Base-by-base conservation (phyloP, 192 early-diverging fungal genomes). In the Umbelopsis vinacea region DNA sequence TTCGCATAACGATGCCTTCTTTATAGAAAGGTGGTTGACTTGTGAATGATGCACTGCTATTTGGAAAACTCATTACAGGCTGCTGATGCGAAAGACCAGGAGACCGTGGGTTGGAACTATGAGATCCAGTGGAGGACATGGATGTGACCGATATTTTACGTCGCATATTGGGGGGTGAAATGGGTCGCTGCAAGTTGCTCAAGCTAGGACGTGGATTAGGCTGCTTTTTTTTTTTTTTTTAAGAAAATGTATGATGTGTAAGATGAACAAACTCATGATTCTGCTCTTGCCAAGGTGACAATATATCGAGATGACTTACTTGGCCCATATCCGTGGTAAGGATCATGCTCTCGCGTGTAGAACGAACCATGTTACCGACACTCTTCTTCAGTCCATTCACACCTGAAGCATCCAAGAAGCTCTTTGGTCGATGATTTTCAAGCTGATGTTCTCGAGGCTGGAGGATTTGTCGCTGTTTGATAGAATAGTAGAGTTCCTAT, bases 1-100 rank as follows among this genome's bases (percentile, higher is more conserved):
- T 98, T 54, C 95, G 86, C 74, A 94, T 89, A 37, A 98, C 84
- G 15, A 94, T 80, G n/a, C 93, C 91, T 76, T 93, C 91, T 53
- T 88, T 88, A 6, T 82, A 50, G 57, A 81, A 82, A 69, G 86
- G 76, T 50, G 75, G 66, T 46, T 67, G 60, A 22, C 23, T 77
- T 21, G 55, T 35, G 57, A 74, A 80, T 17, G 73, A 1, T 23
- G 52, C 52, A n/a, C 14, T 63, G 8, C 38, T 57, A 14, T 4
- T 46, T 17, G 46, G 72, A 68, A 22, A 68, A 7, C 15, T 38
- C 60, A 73, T 70, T 38, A 54, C 60, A 4, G 68, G 54, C 19
- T 53, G 54, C 19, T 53, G 45, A 35, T 68, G 68, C 7, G 33
- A 37, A 15, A 9, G 14, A 23, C 26, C 24, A 14, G 29, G 21